Evolutionary conservation across 345 rosid species (phyloP), one percentile per base, ranked within the genome.

Genomic region (Eutrema japonicum): DNA sequence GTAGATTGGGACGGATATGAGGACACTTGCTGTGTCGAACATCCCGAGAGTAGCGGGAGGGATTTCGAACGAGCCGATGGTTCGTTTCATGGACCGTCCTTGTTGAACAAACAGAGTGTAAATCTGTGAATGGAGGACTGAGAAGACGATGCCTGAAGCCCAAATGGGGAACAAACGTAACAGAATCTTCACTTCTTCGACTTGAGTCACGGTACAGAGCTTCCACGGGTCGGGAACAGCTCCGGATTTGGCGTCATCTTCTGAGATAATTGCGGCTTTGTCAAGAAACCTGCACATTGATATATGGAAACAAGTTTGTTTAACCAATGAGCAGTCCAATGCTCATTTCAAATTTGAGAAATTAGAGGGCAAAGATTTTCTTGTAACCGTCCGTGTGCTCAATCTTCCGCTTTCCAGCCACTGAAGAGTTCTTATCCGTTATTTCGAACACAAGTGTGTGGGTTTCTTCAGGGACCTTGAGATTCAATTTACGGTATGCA

Each of bases 261-360:
- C 71, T 79, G 49, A 3, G 87, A 94, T 63, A 74, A 79, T 76
- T 7, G 87, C 81, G 2, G 85, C 85, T 77, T 80, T 82, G 81
- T 86, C 86, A n/a, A 84, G 74, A 50, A 60, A 82, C 59, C 83
- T 82, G 70, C 45, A 35, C 33, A 57, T 14, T 5, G 81, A 89
- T 13, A 89, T 13, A 81, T 61, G 84, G 2, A 88, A 70, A 85
- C 8, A 79, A 56, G 43, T 49, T 71, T 40, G 16, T 41, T 7
- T 16, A 12, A 41, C 41, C 43, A 49, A 10, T 50, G 26, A 38
- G 29, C 48, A 45, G 48, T 45, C 6, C 4, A 38, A 50, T 49
- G 35, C 45, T 51, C 14, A 61, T 2, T n/a, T 29, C 12, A 50
- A 71, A 79, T 33, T 33, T 0, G 89, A 88, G 50, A 90, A 70